Conservation (phyloP, 352 stramenopile species). For the Globisporangium carolinianum region DNA sequence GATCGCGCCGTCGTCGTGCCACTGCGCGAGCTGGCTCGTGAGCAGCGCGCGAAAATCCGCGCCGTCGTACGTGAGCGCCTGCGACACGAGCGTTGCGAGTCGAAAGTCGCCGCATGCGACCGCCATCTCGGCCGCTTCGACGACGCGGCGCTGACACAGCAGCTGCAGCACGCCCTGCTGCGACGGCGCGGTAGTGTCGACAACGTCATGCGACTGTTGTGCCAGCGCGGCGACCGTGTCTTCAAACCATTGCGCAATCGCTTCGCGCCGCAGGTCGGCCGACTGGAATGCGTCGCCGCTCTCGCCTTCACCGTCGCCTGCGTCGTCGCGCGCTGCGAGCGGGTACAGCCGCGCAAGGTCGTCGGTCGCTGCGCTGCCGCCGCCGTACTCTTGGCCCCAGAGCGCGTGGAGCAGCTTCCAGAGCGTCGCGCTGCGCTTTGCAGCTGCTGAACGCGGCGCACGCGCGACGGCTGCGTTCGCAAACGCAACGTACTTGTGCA, state of each 20-base stretch:
- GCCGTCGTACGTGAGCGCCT: conserved; percentile 47
- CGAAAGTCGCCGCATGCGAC: conserved; percentile 55
- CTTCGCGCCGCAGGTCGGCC: conserved; percentile 61
- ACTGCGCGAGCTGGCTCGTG: conserved; percentile 48
- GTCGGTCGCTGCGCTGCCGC: conserved; percentile 17
- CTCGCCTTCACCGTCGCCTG: conserved; percentile 36
- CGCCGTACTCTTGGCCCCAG: conserved; percentile 67
- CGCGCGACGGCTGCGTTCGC: conserved; percentile 21
- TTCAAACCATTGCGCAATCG: conserved; percentile 76
- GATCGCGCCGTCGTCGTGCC: conserved; percentile 40
- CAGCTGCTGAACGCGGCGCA: conserved; percentile 14
- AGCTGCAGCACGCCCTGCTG: conserved; percentile 29
- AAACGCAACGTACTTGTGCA: conserved; percentile 55
- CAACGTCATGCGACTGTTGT: not conserved
- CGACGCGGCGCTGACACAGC: conserved; percentile 50
- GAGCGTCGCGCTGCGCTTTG: conserved; percentile 23
- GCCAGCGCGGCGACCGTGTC: conserved; percentile 21
- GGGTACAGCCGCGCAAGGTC: conserved; percentile 21
- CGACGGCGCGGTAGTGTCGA: conserved; percentile 7
- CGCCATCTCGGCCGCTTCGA: conserved; percentile 51
- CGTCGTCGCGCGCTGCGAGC: conserved; percentile 51
- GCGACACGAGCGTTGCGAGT: conserved; percentile 55
- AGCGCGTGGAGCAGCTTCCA: conserved; percentile 71
- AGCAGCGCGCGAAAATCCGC: conserved; percentile 42
- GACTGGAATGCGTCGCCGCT: conserved; percentile 60